Base-by-base conservation (phyloP, 2,329 filamentous ascomycete genomes). In the Aspergillus melleus region DNA sequence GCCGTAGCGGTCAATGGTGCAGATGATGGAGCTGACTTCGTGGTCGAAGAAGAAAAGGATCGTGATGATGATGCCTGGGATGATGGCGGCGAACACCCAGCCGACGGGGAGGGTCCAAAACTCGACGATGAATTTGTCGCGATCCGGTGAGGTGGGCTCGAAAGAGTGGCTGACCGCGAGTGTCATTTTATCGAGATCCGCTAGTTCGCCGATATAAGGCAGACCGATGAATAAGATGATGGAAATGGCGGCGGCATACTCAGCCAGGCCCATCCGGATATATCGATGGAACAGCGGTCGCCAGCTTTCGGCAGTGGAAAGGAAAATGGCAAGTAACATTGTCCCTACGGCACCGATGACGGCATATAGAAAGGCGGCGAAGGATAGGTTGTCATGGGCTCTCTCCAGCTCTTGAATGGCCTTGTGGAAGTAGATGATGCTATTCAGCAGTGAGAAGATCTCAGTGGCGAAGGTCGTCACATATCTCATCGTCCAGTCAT, bases 401-500 rank as follows among this genome's bases (percentile, higher is more conserved):
- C 86, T 79, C 71, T 88, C 77, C 2, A 89, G 77, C 69, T 89
- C 87, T 68, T 88, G 85, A 36, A 86, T 80, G 2, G 86, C 86
- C 72, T 89, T 89, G 72, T 88, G 83, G 67, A 89, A 87, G 73
- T 89, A 89, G 64, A 89, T 88, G 59, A 89, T 82, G 65, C 84
- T 87, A 72, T 89, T 89, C 29, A 89, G 76, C 9, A 89, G 78
- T 2, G 85, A 86, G 70, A 89, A 89, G 57, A 89, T 87, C 69
- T 89, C 87, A 49, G 84, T 86, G 61, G 81, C 86, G 71, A 88
- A 89, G 20, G 83, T 85, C 2, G 87, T 89, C 52, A 89, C 87
- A 71, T 89, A 89, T 66, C 84, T 80, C 87, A 89, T 89, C 0
- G 86, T 89, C 84, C 86, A 89, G 72, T 88, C 86, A 68, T 89